These are phyloP conservation scores for Trypanosoma avium DNA, from an alignment of 208 protist species.

Conservation along the genomic window DNA sequence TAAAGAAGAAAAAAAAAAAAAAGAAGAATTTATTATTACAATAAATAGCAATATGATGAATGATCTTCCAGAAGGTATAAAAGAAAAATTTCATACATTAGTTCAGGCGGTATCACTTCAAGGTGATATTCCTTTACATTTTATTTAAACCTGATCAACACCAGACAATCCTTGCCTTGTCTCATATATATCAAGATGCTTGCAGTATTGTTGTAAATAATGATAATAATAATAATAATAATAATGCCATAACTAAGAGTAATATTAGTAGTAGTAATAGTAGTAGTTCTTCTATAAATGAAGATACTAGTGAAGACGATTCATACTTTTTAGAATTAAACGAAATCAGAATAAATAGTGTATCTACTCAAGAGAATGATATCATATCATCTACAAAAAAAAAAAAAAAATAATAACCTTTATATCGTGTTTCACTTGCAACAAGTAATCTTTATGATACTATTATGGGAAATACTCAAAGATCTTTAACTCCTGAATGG, in stretches of 20 bases:
- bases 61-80: neutral
- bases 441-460: slow-evolving; percentile 21
- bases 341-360: too few relatives aligned
- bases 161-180: too few relatives aligned
- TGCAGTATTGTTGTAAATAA: neutral
- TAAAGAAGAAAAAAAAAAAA: too few relatives aligned
- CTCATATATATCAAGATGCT: too few relatives aligned
- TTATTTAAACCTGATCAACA: too few relatives aligned
- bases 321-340: too few relatives aligned
- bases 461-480: slow-evolving; percentile 16
- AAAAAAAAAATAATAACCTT: neutral
- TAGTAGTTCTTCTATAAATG: neutral
- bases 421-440: slow-evolving; percentile 6
- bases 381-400: too few relatives aligned
- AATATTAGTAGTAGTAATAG: neutral
- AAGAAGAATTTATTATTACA: too few relatives aligned
- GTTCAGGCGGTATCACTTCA: slow-evolving; percentile 10
- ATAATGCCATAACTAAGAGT: neutral
- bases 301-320: too few relatives aligned
- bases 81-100: slow-evolving; percentile 5
- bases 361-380: too few relatives aligned
- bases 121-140: slow-evolving; percentile 17
- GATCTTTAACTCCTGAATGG: slow-evolving; percentile 11
- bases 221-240: neutral
- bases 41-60: too few relatives aligned